Evolutionary conservation across 306 rosid genomes (phyloP).

Genomic region (Fragaria vesca): DNA sequence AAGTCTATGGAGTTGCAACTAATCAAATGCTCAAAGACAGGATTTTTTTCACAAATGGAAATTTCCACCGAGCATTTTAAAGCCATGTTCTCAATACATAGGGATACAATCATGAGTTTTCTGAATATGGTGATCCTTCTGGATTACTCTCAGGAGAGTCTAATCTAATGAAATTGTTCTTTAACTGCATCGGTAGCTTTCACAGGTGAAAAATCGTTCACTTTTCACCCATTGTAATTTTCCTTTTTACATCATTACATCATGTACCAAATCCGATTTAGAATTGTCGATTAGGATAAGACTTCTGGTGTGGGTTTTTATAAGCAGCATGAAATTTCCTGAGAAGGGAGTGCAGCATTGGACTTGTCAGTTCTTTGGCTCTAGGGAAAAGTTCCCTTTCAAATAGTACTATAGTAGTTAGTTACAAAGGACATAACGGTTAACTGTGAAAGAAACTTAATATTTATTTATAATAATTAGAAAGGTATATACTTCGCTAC

Average conservation of each 20-base stretch:
- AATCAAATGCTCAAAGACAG: background rate
- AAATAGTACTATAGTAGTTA: background rate
- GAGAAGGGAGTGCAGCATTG: background rate
- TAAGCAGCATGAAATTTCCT: background rate
- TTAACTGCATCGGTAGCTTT: background rate
- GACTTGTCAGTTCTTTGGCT: background rate
- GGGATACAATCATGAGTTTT: background rate
- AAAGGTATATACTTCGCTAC: background rate
- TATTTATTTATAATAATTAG: background rate
- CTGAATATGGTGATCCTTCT: conserved; percentile 10
- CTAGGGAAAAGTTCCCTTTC: background rate
- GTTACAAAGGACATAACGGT: background rate
- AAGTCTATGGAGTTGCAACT: background rate
- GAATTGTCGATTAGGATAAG: background rate
- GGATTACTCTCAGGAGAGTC: background rate
- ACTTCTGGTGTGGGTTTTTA: background rate
- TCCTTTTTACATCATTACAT: background rate
- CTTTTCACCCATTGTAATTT: background rate
- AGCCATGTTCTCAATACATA: background rate
- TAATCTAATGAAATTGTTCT: background rate
- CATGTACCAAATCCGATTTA: background rate
- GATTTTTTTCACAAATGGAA: background rate
- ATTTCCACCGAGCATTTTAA: background rate
- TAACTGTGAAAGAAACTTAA: background rate
- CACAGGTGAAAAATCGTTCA: no score